Evolutionary conservation across 352 stramenopile species (phyloP), one percentile per base, ranked within the genome.

Genomic region (Peronospora belbahrii): DNA sequence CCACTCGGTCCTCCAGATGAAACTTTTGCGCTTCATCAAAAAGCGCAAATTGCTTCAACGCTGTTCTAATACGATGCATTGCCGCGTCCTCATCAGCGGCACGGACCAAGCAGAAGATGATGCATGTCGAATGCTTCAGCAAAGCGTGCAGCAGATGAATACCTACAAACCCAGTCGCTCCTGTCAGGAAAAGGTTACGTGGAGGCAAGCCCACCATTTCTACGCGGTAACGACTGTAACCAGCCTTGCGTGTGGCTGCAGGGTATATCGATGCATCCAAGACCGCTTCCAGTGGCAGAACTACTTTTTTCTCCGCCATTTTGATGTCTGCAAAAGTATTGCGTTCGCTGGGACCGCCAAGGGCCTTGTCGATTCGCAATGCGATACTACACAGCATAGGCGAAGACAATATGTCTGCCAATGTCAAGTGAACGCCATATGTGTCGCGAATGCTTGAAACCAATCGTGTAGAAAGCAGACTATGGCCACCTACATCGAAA

Each of bases 111-210:
- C 85, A 95, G 49, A 90, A 91, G 4, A 95, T 71, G 4, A 71
- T 70, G 15, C 62, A 67, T 31, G 90, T 77, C 10, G 76, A 75
- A 36, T 80, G 57, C 18, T 72, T 73, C 20, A 96, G 57, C 9
- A 96, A 60, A 56, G 89, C 52, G 18, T 88, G 68, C 5, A 97
- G 64, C 28, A 97, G 56, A 49, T 95, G 83, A 1, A 53, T 79
- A 39, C 88, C 88, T 11, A 97, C 70, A 47, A 95, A 97, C 10
- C 88, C 88, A 11, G 88, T 97, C n/a, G 68, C 85, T 19, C 88
- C 88, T 2, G 88, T 97, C 42, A 97, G 54, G 20, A 97, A 84
- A 14, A 96, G 44, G 38, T 74, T 85, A 19, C 73, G 83, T 24
- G 88, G 81, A 23, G 73, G 75, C 30, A 70, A 64, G 15, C 65